Evolutionary conservation across 2,329 filamentous ascomycete species (phyloP), one percentile per base, ranked within the genome.

Genomic region (Exophiala mesophila): DNA sequence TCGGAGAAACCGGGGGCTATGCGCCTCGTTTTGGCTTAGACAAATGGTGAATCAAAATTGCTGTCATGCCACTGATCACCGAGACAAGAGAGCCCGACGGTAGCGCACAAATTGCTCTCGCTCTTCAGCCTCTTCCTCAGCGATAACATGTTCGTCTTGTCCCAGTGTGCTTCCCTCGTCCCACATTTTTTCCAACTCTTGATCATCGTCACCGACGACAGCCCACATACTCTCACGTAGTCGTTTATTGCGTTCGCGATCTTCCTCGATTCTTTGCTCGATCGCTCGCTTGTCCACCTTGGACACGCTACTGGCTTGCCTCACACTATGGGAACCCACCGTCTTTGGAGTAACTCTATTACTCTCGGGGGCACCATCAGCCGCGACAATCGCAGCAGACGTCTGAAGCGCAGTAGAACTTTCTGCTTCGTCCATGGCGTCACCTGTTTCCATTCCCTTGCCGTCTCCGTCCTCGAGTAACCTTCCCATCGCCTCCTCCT

Each of bases 241-340:
- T 31, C 90, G 73, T 72, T 98, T 98, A 64, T 98, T 94, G 31
- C 92, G 73, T 64, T 98, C 92, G 3, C 92, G 74, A 64, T 98
- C 92, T 66, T 98, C 94, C 57, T 98, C 94, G 50, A 98, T 95
- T 29, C 92, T 76, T 69, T 97, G 89, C 67, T 97, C 89, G 39
- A 96, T 85, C 66, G 95, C 86, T 42, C 84, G 77, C 66, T 90
- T 92, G 58, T 96, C 87, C 38, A 92, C 63, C 38, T 73, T 69
- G 32, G 71, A 64, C 7, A 57, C 58, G 3, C 69, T 69, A 39
- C 10, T 7, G 18, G 7, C 20, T 19, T 66, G 68, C 1, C 54
- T 45, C 39, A 55, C 62, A 10, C 36, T 26, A 13, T 44, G 30
- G 4, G 41, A 32, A 19, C 41, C 37, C 16, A 39, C 39, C 12